Evolutionary conservation across 306 rosid genomes (phyloP).

Genomic region (Hippophae rhamnoides): DNA sequence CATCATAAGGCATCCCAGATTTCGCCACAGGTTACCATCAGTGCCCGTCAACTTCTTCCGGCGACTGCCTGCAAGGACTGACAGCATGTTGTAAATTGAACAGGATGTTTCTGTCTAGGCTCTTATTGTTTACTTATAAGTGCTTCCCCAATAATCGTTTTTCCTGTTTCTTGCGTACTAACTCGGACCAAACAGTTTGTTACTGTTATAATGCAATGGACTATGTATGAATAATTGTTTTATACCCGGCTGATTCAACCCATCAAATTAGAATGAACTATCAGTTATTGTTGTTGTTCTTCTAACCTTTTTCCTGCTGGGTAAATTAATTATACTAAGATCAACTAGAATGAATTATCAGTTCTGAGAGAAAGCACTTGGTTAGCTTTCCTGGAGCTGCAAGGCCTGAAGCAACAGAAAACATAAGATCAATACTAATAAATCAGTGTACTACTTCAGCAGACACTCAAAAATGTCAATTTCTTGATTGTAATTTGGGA

Average conservation of each 20-base stretch:
- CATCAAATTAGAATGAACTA: background rate
- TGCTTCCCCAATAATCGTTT: too few relatives aligned
- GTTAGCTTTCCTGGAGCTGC: conserved; percentile 61
- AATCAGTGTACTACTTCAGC: conserved; percentile 35
- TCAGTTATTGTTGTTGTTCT: conserved; percentile 65
- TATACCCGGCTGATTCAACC: too few relatives aligned
- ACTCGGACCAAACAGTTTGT: too few relatives aligned
- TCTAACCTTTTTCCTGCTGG: conserved; percentile 60
- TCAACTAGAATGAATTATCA: conserved; percentile 44
- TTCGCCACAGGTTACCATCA: conserved; percentile 37
- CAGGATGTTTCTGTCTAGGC: background rate
- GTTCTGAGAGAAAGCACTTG: conserved; percentile 26
- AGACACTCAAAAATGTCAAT: conserved; percentile 26
- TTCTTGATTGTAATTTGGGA: conserved; percentile 35
- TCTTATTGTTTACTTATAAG: too few relatives aligned
- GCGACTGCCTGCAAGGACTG: conserved; percentile 40
- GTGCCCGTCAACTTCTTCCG: conserved; percentile 47
- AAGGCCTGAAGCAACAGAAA: conserved; percentile 33
- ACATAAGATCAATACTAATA: conserved; percentile 46
- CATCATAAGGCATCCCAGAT: conserved; percentile 37
- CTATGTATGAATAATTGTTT: too few relatives aligned
- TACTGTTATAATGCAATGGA: too few relatives aligned
- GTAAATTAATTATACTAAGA: conserved; percentile 42
- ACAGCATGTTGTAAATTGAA: conserved; percentile 29
- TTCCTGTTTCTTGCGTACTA: too few relatives aligned